A percentile compares a stretch with the other conserved stretches of the same genome.
These are phyloP conservation scores for Neonectria magnoliae DNA, from an alignment of 2,329 filamentous ascomycete species.

Conservation along the genomic window DNA sequence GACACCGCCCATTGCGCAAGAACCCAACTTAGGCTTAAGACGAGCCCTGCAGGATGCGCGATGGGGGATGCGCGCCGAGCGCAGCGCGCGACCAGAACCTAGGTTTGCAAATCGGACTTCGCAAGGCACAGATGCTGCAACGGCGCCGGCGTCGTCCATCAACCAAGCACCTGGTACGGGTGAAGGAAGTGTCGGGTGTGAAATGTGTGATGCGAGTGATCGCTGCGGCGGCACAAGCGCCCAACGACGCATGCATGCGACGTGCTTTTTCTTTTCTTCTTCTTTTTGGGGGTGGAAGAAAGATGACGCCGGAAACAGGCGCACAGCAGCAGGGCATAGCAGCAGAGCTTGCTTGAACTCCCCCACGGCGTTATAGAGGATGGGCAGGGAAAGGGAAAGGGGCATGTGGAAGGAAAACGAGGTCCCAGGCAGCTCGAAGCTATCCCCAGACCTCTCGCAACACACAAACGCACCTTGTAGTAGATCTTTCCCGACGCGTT, in stretches of 20 bases:
- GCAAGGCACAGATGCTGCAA: conserved; percentile 32
- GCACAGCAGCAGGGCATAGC: conserved; percentile 8
- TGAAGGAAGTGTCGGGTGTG: conserved; percentile 28
- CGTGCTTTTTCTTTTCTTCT: conserved; percentile 3
- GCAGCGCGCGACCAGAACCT: background rate
- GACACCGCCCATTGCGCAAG: conserved; percentile 37
- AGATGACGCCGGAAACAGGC: conserved; percentile 4
- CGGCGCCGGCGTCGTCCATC: conserved; percentile 26
- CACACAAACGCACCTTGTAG: conserved; percentile 81
- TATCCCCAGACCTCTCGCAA: conserved; percentile 11
- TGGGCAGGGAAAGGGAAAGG: conserved; percentile 12
- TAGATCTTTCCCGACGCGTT: conserved; percentile 76
- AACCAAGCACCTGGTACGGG: conserved; percentile 22
- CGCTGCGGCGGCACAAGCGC: conserved; percentile 24
- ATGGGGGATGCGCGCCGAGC: conserved; percentile 29
- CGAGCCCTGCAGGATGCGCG: conserved; percentile 32
- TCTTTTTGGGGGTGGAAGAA: background rate
- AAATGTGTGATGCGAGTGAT: conserved; percentile 18
- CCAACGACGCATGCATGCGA: conserved; percentile 9
- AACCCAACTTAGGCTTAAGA: conserved; percentile 38
- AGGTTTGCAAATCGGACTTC: background rate
- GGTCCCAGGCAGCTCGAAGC: background rate
- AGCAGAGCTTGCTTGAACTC: conserved; percentile 18
- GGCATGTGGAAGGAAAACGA: background rate
- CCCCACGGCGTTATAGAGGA: conserved; percentile 7